Evolutionary conservation across 768 basidiomycete species (phyloP), one percentile per base, ranked within the genome.

Genomic region (Mycena pura): DNA sequence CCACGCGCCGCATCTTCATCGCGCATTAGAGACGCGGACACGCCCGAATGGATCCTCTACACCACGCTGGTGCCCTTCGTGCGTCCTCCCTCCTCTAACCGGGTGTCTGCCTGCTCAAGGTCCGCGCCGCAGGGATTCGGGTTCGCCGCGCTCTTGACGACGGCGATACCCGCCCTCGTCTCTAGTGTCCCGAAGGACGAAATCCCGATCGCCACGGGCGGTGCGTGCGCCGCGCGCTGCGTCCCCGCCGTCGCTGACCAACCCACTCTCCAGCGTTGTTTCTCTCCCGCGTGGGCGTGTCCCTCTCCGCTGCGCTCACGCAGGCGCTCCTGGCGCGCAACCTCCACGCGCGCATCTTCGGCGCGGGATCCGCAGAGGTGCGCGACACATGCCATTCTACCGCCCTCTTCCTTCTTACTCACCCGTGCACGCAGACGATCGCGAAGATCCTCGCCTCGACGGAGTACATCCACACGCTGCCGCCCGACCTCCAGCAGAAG

Each of bases 251-350:
- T 21, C 3, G n/a, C 22, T 17, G 22, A 24, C 32, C 28, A 36
- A 29, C 36, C 4, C 38, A 19, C 21, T 9, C 6, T 38, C 6
- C n/a, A 13, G 11, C 66, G 87, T 89, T 68, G 84, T 85, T 11
- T 91, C 91, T 70, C 77, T 91, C 27, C 89, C 88, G 77, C 78
- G 89, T 91, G 48, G 91, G 90, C 22, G 91, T 92, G 27, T 84
- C 86, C 47, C 72, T 89, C 31, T 82, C 80, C 53, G 86, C 87
- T 17, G 84, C 88, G 0, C 67, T 91, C n/a, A 73, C 88, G 29
- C 90, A 92, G 70, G 74, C 80, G 5, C 72, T 90, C 46, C 76
- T 92, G 25, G 76, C 80, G 22, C 60, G 68, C 9, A 79, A 88
- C 54, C 75, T 92, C 32, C 77, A 78, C 32, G 73, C 76, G 46